phyloP scores from a whole-genome alignment of 108 stramenopile genomes.

The Epipyxis sp. region DNA sequence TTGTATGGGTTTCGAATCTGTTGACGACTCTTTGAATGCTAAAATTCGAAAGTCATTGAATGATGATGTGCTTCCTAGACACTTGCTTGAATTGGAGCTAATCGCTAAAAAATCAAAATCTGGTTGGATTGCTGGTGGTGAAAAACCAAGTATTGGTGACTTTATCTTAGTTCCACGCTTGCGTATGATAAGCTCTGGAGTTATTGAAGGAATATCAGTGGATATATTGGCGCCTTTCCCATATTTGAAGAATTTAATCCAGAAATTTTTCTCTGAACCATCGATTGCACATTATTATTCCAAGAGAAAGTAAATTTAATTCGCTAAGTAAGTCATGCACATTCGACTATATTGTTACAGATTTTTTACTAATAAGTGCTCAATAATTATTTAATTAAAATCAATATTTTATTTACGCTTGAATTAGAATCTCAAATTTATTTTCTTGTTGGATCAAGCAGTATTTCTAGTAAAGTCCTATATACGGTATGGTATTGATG shows the following conservation, averaged over 20 bases:
- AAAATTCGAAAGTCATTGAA: slow-evolving; percentile 28
- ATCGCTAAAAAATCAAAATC: not conserved
- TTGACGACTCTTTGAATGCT: not conserved
- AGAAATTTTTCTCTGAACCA: too few relatives aligned
- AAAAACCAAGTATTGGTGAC: slow-evolving; percentile 20
- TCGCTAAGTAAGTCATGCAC: too few relatives aligned
- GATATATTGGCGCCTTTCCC: slow-evolving; percentile 2
- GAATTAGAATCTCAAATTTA: too few relatives aligned
- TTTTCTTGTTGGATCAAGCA: too few relatives aligned
- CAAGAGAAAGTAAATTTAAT: too few relatives aligned
- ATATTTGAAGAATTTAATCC: slow-evolving; percentile 11
- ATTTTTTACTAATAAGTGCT: too few relatives aligned
- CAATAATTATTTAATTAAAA: too few relatives aligned
- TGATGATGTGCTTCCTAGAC: slow-evolving; percentile 21
- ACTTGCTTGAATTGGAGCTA: slow-evolving; percentile 13
- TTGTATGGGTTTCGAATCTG: not conserved
- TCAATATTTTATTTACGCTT: too few relatives aligned
- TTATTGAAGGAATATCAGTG: slow-evolving; percentile 7
- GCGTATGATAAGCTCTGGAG: not conserved
- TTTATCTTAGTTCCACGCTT: slow-evolving; percentile 8
- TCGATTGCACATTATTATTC: too few relatives aligned
- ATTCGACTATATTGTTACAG: too few relatives aligned
- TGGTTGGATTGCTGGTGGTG: slow-evolving; percentile 10
- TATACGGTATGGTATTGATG: too few relatives aligned
- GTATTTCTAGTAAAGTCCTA: too few relatives aligned